phyloP scores from a whole-genome alignment of 2,329 filamentous ascomycete species.

The Penicillium fuscoglaucum region DNA sequence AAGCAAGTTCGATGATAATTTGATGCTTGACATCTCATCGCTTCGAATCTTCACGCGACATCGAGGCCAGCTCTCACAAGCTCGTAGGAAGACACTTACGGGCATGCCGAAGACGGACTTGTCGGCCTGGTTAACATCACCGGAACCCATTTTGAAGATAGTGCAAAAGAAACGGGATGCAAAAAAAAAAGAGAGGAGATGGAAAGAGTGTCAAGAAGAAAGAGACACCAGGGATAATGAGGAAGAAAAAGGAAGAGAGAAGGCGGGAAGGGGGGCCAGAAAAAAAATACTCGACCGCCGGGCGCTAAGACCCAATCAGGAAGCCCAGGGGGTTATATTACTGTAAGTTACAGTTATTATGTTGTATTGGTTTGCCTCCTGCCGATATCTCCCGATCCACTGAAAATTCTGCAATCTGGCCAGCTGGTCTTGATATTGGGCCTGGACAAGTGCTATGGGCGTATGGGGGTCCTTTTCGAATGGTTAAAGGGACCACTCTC shows the following conservation, averaged over 20 bases:
- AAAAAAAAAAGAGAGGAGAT: constrained; percentile 42
- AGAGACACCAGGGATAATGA: constrained; percentile 34
- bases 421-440: constrained; percentile 1
- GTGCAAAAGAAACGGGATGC: constrained; percentile 42
- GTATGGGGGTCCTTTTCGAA: background rate
- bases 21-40: constrained; percentile 1
- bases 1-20: background rate
- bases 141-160: constrained; percentile 49
- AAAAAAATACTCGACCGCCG: constrained; percentile 41
- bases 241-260: constrained; percentile 47
- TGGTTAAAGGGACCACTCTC: background rate
- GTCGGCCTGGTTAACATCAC: constrained; percentile 51
- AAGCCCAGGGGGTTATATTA: constrained; percentile 11
- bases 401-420: constrained; percentile 20
- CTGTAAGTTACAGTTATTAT: constrained; percentile 12
- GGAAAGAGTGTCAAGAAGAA: constrained; percentile 36
- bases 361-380: constrained; percentile 16
- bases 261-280: constrained; percentile 34
- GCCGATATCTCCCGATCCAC: constrained; percentile 43
- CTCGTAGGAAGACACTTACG: constrained; percentile 37
- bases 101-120: constrained; percentile 58
- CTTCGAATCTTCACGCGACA: background rate
- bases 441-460: background rate
- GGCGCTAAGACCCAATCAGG: constrained; percentile 34
- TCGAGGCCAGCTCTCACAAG: background rate